A percentile compares a stretch with the other conserved stretches of the same genome.
Conservation (phyloP, 202 grass and related monocot genomes). For the Hordeum pubiflorum region DNA sequence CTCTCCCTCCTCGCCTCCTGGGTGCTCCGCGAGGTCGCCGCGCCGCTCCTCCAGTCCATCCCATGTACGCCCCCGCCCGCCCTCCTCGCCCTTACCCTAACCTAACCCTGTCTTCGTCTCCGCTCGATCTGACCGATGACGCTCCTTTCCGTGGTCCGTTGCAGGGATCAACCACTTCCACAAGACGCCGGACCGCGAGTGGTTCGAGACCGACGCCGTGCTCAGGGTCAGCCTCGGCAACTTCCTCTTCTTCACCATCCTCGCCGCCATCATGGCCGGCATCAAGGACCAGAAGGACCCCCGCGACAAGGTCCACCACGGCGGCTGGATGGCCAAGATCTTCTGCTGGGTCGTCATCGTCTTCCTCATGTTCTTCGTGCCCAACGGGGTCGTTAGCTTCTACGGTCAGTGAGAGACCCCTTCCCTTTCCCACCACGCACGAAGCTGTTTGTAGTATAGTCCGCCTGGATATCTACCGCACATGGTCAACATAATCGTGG, state of each 20-base stretch:
- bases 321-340: conserved; percentile 96
- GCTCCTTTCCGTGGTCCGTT: neutral
- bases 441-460: neutral
- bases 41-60: conserved; percentile 85
- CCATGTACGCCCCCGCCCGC: conserved; percentile 40
- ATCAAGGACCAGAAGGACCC: conserved; percentile 99
- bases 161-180: conserved; percentile 99
- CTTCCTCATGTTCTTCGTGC: conserved; percentile 96
- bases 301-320: conserved; percentile 86
- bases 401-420: conserved; percentile 41
- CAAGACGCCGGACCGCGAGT: conserved; percentile 88
- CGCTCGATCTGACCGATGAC: neutral
- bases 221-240: conserved; percentile 96
- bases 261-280: conserved; percentile 82
- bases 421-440: neutral
- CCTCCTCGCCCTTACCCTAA: too few species aligned
- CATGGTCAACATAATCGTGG: neutral
- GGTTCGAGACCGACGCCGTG: conserved; percentile 97
- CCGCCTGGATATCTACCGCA: neutral
- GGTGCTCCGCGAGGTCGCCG: conserved; percentile 94
- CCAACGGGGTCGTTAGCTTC: conserved; percentile 85
- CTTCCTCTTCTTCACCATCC: conserved; percentile 94
- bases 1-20: conserved; percentile 93
- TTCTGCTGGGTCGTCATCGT: conserved; percentile 82
- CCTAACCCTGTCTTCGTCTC: neutral